phyloP scores from a whole-genome alignment of 108 stramenopile genomes.

The Nitzschia sp. region DNA sequence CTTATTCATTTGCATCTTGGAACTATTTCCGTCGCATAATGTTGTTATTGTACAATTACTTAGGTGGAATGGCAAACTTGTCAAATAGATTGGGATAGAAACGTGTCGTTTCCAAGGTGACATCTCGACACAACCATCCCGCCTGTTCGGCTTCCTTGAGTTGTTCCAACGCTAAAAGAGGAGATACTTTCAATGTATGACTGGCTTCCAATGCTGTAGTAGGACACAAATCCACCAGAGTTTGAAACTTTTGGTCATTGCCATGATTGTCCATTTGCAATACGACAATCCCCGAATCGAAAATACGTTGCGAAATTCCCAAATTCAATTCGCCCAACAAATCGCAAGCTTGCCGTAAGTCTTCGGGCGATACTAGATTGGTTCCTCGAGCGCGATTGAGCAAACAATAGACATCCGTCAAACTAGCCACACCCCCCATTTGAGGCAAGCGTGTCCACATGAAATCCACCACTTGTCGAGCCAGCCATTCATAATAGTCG shows the following conservation, averaged over 20 bases:
- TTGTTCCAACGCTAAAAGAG: conserved; percentile 84
- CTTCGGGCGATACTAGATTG: conserved; percentile 94
- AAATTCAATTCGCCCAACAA: conserved; percentile 68
- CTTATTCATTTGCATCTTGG: too few species aligned
- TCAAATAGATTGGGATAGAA: conserved; percentile 55
- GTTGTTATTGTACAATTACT: too few species aligned
- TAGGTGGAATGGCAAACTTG: too few species aligned
- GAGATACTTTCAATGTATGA: conserved; percentile 62
- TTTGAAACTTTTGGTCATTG: conserved; percentile 39
- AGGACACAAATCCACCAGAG: conserved; percentile 33
- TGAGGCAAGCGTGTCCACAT: conserved; percentile 56
- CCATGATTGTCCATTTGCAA: conserved; percentile 69
- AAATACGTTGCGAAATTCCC: conserved; percentile 80
- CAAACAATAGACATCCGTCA: conserved; percentile 86
- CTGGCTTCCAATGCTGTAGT: conserved; percentile 67
- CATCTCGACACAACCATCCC: conserved; percentile 85
- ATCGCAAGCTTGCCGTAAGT: conserved; percentile 79
- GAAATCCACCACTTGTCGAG: conserved; percentile 96
- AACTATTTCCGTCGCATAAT: too few species aligned
- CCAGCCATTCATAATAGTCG: conserved; percentile 86
- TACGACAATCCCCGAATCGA: conserved; percentile 85
- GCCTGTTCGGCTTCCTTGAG: conserved; percentile 76
- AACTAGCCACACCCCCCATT: conserved; percentile 71
- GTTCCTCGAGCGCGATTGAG: conserved; percentile 96
- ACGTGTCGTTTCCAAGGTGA: conserved; percentile 71